Evolutionary conservation across 805 yeast species (phyloP), one percentile per base, ranked within the genome.

Genomic region (Monosporozyma siamensis): DNA sequence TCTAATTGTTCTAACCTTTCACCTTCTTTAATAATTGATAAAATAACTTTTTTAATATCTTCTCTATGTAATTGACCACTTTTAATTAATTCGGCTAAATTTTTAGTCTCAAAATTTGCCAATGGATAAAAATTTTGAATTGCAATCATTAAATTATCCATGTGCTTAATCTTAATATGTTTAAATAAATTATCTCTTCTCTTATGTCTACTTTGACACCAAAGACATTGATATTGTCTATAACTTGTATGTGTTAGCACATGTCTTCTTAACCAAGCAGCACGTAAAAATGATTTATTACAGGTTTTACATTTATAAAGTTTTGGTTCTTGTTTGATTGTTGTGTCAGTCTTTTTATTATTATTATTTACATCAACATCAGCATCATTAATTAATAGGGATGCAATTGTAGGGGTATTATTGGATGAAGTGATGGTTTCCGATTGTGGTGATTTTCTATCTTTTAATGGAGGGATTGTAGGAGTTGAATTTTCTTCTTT

Each of bases 221-320:
- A 55, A 3, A 58, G 57, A 46, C 65, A 60, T 15, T 45, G 39
- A 34, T 50, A 58, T 17, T 53, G 55, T 35, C 59, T 51, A 15
- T 48, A 48, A 26, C 50, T 44, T 1, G 61, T 53, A 38, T 60
- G 65, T 12, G 61, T 53, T n/a, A 58, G 35, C 10, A 55, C 40
- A 40, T 60, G 63, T 34, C 65, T 48, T 42, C 54, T 52, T 34
- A 58, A 46, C 63, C 65, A 58, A n/a, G 65, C 56, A 17, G 49
- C 49, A 15, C 65, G 47, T 38, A 49, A 47, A 41, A 58, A 59
- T n/a, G 49, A 44, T 39, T 57, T 58, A 8, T 47, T 48, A 41
- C 64, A 59, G 14, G 52, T 22, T 12, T 46, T 48, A 43, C 64
- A 59, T 38, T 49, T 42, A 60, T 62, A 50, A 3, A 32, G 14